Conservation (phyloP, 2,329 filamentous ascomycete species). For the Elsinoe batatas region DNA sequence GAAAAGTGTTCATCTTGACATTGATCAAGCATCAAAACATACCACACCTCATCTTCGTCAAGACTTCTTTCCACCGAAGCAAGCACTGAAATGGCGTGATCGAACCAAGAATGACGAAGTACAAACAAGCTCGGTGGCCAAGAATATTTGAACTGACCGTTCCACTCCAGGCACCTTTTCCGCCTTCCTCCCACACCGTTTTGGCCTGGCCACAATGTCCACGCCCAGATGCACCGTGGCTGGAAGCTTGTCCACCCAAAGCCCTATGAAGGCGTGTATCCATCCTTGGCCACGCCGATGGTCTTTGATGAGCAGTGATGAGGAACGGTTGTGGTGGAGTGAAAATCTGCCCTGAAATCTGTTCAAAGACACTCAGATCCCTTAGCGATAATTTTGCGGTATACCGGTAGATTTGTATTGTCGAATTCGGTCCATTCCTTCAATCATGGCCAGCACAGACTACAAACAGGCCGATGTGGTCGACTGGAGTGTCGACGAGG, state of each 20-base stretch:
- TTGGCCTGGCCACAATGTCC: neutral
- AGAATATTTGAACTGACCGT: neutral
- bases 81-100: slow-evolving; percentile 6
- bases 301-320: neutral
- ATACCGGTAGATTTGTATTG: neutral
- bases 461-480: neutral
- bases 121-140: neutral
- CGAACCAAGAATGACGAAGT: slow-evolving; percentile 2
- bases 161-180: neutral
- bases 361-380: neutral
- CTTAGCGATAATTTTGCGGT: neutral
- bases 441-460: slow-evolving; percentile 3
- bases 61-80: neutral
- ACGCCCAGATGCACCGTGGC: slow-evolving; percentile 3
- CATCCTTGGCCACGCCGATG: neutral
- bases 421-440: neutral
- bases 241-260: slow-evolving; percentile 8
- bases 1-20: neutral
- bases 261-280: slow-evolving; percentile 1
- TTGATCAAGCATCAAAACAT: neutral
- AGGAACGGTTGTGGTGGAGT: neutral
- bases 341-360: neutral
- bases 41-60: neutral
- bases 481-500: slow-evolving; percentile 23
- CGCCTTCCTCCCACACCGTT: too few species aligned